Base-by-base conservation (phyloP, 371 early-diverging fungal species). In the Apophysomyces variabilis region DNA sequence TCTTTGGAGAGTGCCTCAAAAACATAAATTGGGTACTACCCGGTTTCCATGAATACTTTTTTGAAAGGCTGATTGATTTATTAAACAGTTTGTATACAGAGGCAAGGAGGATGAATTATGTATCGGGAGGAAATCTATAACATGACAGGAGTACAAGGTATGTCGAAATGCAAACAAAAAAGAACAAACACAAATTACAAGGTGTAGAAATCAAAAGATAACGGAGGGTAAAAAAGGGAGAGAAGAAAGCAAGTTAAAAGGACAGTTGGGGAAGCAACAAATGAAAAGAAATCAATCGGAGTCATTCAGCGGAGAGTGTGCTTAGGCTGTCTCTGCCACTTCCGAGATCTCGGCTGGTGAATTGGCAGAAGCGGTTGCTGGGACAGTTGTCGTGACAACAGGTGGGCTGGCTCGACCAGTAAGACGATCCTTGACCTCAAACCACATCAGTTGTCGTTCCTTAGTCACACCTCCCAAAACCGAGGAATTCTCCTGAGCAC, bases 401-500 rank as follows among this genome's bases (percentile, higher is more conserved):
- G 54, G 54, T 21, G 54, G 54, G 54, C 21, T 50, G 54, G 21
- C 54, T 18, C 54, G 54, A 5, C 78, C 78, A 59, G 63, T 68
- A 36, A 72, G 32, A 18, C 76, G 68, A 36, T 35, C 60, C 65
- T 82, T 82, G 63, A 85, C 57, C 68, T 88, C 88, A 38, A 73
- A 68, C 80, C 80, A 82, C 66, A 88, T 64, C 66, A 86, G 58
- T 26, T 57, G 64, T 43, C 84, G 79, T 61, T 88, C 87, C 32
- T 76, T 62, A 5, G 75, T 67, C 7, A 78, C 83, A 57, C 80
- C 81, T 37, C 84, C 84, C 56, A 89, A 66, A 0, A 97, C 87
- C 13, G 93, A 84, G 2, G 89, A 86, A 76, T 98, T 98, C 77
- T 98, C 99, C 80, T 96, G 95, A 35, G 97, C 97, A 62, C 99